A percentile compares a stretch with the other conserved stretches of the same genome.
phyloP scores from a whole-genome alignment of 805 yeast species.

The Wickerhamomyces mucosus region DNA sequence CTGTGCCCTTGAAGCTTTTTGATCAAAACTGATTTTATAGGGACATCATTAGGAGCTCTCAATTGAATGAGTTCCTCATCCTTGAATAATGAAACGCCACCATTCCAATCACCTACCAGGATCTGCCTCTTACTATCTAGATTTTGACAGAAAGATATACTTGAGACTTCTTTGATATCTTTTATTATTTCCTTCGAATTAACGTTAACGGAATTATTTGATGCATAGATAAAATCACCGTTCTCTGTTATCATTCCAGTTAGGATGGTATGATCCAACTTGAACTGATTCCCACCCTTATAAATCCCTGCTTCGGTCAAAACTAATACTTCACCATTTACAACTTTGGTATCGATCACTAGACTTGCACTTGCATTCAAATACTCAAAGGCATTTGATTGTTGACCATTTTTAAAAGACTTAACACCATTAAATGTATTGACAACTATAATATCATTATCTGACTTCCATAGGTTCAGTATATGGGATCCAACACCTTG shows the following conservation, averaged over 20 bases:
- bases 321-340: conserved; percentile 1
- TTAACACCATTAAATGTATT: conserved; percentile 6
- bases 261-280: conserved; percentile 1
- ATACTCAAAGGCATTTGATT: conserved; percentile 5
- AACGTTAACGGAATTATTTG: conserved; percentile 1
- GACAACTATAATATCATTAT: conserved; percentile 5
- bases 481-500: too few relatives aligned
- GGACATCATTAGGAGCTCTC: conserved; percentile 4
- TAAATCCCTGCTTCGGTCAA: conserved; percentile 15
- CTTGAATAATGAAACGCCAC: conserved; percentile 5
- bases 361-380: conserved; percentile 8
- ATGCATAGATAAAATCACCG: not conserved
- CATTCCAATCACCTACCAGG: conserved; percentile 18
- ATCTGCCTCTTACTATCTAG: conserved; percentile 2
- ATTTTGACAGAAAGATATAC: conserved; percentile 4
- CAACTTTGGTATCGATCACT: conserved; percentile 8
- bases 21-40: conserved; percentile 12
- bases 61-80: conserved; percentile 4
- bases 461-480: too few relatives aligned
- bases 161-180: conserved; percentile 8
- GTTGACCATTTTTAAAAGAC: not conserved
- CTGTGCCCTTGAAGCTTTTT: conserved; percentile 13
- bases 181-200: not conserved
- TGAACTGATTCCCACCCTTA: conserved; percentile 4
- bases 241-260: conserved; percentile 1